These are phyloP conservation scores for Ustilago hordei DNA, from an alignment of 1,284 basidiomycete species.

Conservation along the genomic window DNA sequence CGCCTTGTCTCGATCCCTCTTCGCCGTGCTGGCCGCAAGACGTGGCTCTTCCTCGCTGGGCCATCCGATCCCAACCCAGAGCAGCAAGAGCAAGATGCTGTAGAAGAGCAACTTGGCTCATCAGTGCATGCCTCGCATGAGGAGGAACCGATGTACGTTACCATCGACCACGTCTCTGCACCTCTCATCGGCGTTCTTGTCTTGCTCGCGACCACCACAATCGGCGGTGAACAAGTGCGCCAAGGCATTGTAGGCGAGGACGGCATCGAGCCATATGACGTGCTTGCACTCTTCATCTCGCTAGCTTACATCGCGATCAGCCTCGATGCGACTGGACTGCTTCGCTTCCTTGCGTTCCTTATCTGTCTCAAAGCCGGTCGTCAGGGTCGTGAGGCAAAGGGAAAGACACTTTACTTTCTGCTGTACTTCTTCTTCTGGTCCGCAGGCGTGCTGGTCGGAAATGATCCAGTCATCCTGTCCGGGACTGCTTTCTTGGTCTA, in stretches of 20 bases:
- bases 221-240: slow-evolving; percentile 77
- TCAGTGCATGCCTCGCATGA: neutral
- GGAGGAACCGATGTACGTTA: slow-evolving; percentile 23
- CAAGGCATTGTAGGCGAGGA: slow-evolving; percentile 78
- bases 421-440: slow-evolving; percentile 84
- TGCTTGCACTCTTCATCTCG: slow-evolving; percentile 90
- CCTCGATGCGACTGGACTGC: slow-evolving; percentile 87
- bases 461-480: slow-evolving; percentile 73
- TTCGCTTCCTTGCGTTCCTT: slow-evolving; percentile 79
- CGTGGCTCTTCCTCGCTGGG: slow-evolving; percentile 32
- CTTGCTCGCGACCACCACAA: slow-evolving; percentile 80
- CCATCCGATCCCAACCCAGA: slow-evolving; percentile 18
- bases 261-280: slow-evolving; percentile 89
- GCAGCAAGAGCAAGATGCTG: slow-evolving; percentile 30
- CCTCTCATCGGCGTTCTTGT: slow-evolving; percentile 84
- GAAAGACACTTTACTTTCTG: slow-evolving; percentile 78
- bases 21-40: slow-evolving; percentile 8
- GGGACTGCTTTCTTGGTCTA: slow-evolving; percentile 89
- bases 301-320: slow-evolving; percentile 95
- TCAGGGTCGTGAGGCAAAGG: slow-evolving; percentile 48
- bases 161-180: slow-evolving; percentile 58
- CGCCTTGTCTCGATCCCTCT: slow-evolving; percentile 18
- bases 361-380: slow-evolving; percentile 54
- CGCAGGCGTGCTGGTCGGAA: slow-evolving; percentile 85
- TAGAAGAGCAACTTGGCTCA: slow-evolving; percentile 19